Evolutionary conservation across 2,329 filamentous ascomycete genomes (phyloP).

Genomic region (Cordyceps sp.): DNA sequence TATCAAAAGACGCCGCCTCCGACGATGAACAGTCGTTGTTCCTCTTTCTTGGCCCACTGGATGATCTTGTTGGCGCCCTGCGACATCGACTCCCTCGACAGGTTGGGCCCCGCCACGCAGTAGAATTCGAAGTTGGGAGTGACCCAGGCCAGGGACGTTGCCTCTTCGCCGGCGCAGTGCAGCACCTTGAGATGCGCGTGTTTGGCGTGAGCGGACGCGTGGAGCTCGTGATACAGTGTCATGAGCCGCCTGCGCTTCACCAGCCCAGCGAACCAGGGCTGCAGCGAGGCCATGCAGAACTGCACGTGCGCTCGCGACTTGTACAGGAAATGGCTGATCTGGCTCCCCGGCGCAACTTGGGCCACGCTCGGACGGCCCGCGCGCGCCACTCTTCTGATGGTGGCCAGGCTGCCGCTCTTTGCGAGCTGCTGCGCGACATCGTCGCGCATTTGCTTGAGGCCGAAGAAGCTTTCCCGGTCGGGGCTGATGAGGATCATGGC

Average conservation of each 20-base stretch:
- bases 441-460: conserved; percentile 58
- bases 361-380: conserved; percentile 54
- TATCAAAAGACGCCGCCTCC: conserved; percentile 79
- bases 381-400: conserved; percentile 56
- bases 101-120: conserved; percentile 70
- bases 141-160: conserved; percentile 74
- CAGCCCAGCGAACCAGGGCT: conserved; percentile 43
- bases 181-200: conserved; percentile 75
- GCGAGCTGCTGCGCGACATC: conserved; percentile 51
- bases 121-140: conserved; percentile 90
- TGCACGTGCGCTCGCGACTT: conserved; percentile 92
- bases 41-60: conserved; percentile 81
- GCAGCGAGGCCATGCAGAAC: conserved; percentile 77
- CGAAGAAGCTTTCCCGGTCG: conserved; percentile 86
- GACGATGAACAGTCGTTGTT: conserved; percentile 90
- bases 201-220: conserved; percentile 70
- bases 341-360: conserved; percentile 65
- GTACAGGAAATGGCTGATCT: conserved; percentile 84
- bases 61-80: conserved; percentile 79
- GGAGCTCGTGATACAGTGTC: conserved; percentile 70
- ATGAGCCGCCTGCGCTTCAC: conserved; percentile 57
- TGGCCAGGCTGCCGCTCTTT: conserved; percentile 56
- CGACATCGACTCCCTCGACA: conserved; percentile 48
- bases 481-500: conserved; percentile 86
- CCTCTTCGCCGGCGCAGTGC: conserved; percentile 58